Conservation (phyloP, 768 basidiomycete genomes). For the Mrakia gelida region DNA sequence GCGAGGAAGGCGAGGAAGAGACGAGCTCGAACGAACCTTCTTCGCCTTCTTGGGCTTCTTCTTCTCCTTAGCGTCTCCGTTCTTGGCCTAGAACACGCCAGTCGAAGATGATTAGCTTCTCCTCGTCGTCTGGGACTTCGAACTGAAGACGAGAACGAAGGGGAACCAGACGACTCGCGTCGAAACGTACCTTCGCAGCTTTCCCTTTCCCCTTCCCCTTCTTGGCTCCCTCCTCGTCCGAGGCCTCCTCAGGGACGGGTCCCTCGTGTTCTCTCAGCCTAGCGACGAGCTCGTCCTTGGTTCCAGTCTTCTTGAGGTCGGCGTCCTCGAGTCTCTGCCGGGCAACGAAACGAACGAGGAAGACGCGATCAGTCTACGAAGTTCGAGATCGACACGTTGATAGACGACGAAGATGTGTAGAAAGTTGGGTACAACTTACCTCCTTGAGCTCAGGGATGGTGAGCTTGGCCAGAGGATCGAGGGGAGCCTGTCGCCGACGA, state of each 20-base stretch:
- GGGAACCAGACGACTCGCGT: no score
- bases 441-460: neutral
- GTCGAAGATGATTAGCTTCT: neutral
- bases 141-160: neutral
- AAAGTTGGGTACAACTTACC: neutral
- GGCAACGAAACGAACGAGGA: neutral
- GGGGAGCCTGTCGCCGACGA: neutral
- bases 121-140: no score
- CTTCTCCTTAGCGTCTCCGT: neutral
- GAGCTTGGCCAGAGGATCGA: neutral
- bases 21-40: neutral
- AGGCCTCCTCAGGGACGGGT: neutral
- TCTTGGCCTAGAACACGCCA: neutral
- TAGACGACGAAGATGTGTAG: neutral
- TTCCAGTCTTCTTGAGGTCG: neutral
- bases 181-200: neutral
- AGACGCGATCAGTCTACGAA: neutral
- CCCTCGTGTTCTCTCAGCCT: neutral
- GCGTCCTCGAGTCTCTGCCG: neutral
- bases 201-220: neutral
- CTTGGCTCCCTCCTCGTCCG: neutral
- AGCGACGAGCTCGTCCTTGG: neutral
- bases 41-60: neutral
- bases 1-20: neutral
- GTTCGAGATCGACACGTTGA: neutral